These are phyloP conservation scores for Fusarium duplospermum DNA, from an alignment of 2,329 filamentous ascomycete species.

Conservation along the genomic window DNA sequence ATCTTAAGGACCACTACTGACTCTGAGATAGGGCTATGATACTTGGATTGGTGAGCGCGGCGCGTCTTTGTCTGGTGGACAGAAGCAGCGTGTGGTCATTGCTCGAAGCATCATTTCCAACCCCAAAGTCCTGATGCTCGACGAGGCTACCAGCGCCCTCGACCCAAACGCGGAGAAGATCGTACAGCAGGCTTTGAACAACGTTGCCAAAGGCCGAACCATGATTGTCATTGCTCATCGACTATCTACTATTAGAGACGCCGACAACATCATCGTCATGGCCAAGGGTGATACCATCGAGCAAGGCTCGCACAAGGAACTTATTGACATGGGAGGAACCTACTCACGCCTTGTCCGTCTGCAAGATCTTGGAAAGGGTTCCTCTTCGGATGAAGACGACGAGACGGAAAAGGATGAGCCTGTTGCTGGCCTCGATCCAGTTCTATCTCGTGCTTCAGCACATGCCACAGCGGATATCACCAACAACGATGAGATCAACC, in stretches of 20 bases:
- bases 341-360: constrained; percentile 64
- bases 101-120: constrained; percentile 74
- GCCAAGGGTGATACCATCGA: constrained; percentile 69
- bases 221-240: constrained; percentile 75
- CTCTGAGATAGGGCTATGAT: constrained; percentile 61
- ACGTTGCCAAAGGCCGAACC: constrained; percentile 66
- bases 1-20: background rate
- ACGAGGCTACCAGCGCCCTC: constrained; percentile 75
- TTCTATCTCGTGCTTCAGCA: constrained; percentile 38
- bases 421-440: constrained; percentile 43
- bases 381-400: constrained; percentile 19
- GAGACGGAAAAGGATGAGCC: constrained; percentile 53
- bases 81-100: constrained; percentile 75
- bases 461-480: constrained; percentile 28
- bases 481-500: constrained; percentile 21
- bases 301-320: constrained; percentile 69
- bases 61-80: constrained; percentile 73
- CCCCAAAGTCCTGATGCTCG: constrained; percentile 72
- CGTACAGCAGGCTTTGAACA: constrained; percentile 67
- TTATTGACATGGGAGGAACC: constrained; percentile 60
- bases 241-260: constrained; percentile 68
- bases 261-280: constrained; percentile 75
- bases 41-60: constrained; percentile 74
- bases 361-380: constrained; percentile 51
- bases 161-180: constrained; percentile 60